Evolutionary conservation across 192 early-diverging fungal genomes (phyloP).

Genomic region (Coemansia umbellata): DNA sequence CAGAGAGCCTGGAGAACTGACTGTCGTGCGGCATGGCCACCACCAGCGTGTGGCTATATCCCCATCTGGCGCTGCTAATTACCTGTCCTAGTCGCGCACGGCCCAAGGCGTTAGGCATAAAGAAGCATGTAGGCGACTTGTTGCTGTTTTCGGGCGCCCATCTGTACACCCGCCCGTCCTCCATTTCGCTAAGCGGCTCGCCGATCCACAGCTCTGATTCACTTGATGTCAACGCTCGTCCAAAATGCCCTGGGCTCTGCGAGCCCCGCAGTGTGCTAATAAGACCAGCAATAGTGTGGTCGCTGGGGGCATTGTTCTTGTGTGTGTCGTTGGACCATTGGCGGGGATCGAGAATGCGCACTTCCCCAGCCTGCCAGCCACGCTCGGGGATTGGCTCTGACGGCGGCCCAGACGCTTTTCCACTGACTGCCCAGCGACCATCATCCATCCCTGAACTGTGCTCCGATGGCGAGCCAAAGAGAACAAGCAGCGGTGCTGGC

Average conservation of each 20-base stretch:
- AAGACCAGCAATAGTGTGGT: constrained; percentile 13
- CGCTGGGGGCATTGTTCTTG: neutral
- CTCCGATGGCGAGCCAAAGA: constrained; percentile 46
- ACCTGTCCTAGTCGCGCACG: constrained; percentile 26
- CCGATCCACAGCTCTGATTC: constrained; percentile 43
- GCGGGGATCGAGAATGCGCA: constrained; percentile 38
- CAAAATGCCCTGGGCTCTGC: constrained; percentile 51
- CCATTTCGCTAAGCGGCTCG: constrained; percentile 41
- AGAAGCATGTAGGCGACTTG: constrained; percentile 18
- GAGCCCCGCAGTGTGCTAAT: constrained; percentile 25
- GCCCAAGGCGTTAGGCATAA: constrained; percentile 7
- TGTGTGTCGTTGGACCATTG: constrained; percentile 9
- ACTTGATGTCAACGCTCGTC: constrained; percentile 31
- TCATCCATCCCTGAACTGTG: constrained; percentile 10
- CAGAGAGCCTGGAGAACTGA: constrained; percentile 35
- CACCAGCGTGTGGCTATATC: constrained; percentile 13
- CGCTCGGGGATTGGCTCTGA: constrained; percentile 20
- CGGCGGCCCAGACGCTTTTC: neutral
- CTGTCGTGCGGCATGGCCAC: constrained; percentile 43
- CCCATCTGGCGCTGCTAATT: constrained; percentile 2
- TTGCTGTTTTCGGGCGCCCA: constrained; percentile 16
- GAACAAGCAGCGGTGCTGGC: constrained; percentile 24
- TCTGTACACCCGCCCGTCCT: constrained; percentile 34
- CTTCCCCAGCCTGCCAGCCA: constrained; percentile 50
- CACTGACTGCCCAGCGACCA: neutral